Base-by-base conservation (phyloP, 192 early-diverging fungal species). In the Gamsiella multidivaricata region DNA sequence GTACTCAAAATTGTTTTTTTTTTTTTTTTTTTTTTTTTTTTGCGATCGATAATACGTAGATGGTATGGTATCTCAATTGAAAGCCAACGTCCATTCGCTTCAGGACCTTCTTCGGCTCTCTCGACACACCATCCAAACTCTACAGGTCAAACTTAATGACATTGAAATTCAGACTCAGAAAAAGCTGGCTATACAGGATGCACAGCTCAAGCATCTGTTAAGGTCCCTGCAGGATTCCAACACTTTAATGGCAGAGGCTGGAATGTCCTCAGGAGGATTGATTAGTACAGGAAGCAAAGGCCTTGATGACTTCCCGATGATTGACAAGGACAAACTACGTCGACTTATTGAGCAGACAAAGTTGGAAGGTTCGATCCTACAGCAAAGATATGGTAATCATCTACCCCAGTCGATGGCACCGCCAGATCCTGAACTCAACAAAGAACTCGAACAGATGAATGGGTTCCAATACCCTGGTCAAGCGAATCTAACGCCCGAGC, bases 41-140 rank as follows among this genome's bases (percentile, higher is more conserved):
- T 26, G 43, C 36, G 4, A 17, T n/a, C n/a, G 39, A 5, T 25
- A 58, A 15, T 1, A 0, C 22, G 34, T 73, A 80, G 70, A 80
- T 62, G 88, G 88, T 12, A 80, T 90, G 61, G 90, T 89, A 0
- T 84, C 87, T 29, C 88, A 90, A 53, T 82, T 94, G 0, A 92
- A 91, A 69, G 82, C 84, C 41, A 91, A 90, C 82, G 86, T 91
- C 5, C 71, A 84, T 63, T 86, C 90, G 10, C 81, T 94, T 10
- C 87, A 91, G 55, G 88, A 91, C 20, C 80, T 91, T 22, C 80
- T 94, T 37, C 88, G 91, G n/a, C 89, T 92, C 79, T 93, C 93
- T 32, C 85, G 91, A 2, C 88, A 92, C 39, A 93, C 91, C 4
- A 91, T 94, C 20, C 83, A 88, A 47, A 89, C 91, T 17, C 62